Evolutionary conservation across 2,329 filamentous ascomycete genomes (phyloP).

Genomic region (Diaporthe citrichinensis): DNA sequence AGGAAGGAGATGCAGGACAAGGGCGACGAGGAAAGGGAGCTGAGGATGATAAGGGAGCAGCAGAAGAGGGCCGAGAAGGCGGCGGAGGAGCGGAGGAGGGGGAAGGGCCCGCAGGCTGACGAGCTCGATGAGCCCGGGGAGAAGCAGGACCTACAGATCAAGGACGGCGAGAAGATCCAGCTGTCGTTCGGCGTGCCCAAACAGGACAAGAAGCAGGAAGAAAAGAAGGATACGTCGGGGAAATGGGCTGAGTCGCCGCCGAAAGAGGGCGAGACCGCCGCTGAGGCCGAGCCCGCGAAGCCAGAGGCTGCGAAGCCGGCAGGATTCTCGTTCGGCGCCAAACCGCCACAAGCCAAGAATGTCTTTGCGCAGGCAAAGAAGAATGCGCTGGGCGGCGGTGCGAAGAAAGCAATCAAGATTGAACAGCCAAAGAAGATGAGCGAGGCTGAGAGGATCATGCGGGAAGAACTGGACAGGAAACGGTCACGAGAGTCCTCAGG

Average conservation of each 20-base stretch:
- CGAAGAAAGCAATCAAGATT: conserved; percentile 72
- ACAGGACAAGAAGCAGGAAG: conserved; percentile 43
- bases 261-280: conserved; percentile 30
- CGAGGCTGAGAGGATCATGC: conserved; percentile 91
- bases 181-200: conserved; percentile 73
- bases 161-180: conserved; percentile 83
- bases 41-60: conserved; percentile 86
- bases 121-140: conserved; percentile 56
- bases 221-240: conserved; percentile 37
- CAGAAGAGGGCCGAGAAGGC: conserved; percentile 80
- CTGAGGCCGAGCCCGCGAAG: conserved; percentile 38
- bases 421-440: conserved; percentile 86
- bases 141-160: conserved; percentile 67
- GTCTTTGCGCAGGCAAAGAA: conserved; percentile 79
- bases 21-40: conserved; percentile 91
- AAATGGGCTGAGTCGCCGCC: conserved; percentile 36
- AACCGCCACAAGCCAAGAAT: conserved; percentile 77
- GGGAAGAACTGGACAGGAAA: conserved; percentile 83
- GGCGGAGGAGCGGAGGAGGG: conserved; percentile 61
- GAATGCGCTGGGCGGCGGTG: conserved; percentile 73
- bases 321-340: conserved; percentile 76
- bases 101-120: conserved; percentile 58
- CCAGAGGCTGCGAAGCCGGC: conserved; percentile 56
- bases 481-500: conserved; percentile 65
- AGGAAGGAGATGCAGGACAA: conserved; percentile 90